A percentile compares a stretch with the other conserved stretches of the same genome.
phyloP scores from a whole-genome alignment of 2,329 filamentous ascomycete genomes.

The Ceratocystis ficicola region DNA sequence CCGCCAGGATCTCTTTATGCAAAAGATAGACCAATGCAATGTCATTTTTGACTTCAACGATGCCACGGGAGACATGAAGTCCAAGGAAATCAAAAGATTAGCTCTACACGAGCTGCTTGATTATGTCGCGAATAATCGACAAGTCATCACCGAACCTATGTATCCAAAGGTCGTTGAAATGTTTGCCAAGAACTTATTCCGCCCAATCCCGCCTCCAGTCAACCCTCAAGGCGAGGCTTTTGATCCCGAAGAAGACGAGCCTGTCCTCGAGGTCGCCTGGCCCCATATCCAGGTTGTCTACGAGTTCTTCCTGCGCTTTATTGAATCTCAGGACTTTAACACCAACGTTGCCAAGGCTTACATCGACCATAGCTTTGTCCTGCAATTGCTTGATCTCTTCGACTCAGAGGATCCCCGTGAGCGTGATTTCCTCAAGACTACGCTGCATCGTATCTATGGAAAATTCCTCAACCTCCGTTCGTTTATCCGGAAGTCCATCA shows the following conservation, averaged over 20 bases:
- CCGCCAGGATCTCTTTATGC: constrained; percentile 95
- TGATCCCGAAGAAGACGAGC: constrained; percentile 96
- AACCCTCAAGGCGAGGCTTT: constrained; percentile 97
- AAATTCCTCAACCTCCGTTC: constrained; percentile 97
- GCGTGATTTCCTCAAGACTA: constrained; percentile 95
- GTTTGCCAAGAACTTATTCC: constrained; percentile 97
- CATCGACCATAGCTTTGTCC: constrained; percentile 94
- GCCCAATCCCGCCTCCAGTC: constrained; percentile 90
- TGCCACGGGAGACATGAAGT: constrained; percentile 96
- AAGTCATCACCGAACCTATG: constrained; percentile 98
- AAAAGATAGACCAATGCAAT: constrained; percentile 99
- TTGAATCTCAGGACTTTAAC: constrained; percentile 99
- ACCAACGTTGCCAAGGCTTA: constrained; percentile 98
- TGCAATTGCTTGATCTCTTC: constrained; percentile 93
- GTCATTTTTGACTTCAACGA: constrained; percentile 99
- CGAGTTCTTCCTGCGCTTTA: constrained; percentile 97
- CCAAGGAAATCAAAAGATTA: constrained; percentile 96
- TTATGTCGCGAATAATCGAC: constrained; percentile 95
- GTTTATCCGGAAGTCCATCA: constrained; percentile 95
- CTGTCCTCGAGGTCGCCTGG: constrained; percentile 95
- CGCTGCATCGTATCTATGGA: constrained; percentile 92
- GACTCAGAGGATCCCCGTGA: constrained; percentile 96
- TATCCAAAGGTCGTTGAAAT: constrained; percentile 97
- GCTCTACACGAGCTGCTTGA: constrained; percentile 92
- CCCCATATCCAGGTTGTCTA: constrained; percentile 99